Evolutionary conservation across 768 basidiomycete species (phyloP).

Genomic region (Boletellus sp.): DNA sequence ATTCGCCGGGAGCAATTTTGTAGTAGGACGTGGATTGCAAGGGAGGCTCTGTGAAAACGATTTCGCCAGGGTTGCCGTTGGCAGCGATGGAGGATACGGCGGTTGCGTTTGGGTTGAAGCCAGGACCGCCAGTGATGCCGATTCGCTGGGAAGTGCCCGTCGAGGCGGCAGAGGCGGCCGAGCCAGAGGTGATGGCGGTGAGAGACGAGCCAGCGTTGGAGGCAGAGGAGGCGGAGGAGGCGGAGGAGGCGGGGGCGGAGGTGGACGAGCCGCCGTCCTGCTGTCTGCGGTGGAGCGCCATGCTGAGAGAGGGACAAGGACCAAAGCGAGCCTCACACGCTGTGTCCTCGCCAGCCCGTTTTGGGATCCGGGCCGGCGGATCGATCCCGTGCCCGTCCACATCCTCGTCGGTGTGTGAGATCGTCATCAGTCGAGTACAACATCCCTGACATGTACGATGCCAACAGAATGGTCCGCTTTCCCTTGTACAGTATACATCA

Average conservation of each 20-base stretch:
- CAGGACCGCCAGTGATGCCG: constrained; percentile 28
- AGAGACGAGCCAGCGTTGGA: neutral
- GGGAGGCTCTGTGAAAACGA: constrained; percentile 57
- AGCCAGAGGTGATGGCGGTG: neutral
- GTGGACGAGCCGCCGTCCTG: constrained; percentile 9
- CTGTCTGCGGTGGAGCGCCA: constrained; percentile 25
- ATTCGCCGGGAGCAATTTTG: constrained; percentile 55
- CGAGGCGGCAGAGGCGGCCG: neutral
- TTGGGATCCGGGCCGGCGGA: constrained; percentile 2
- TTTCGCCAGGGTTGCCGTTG: constrained; percentile 40
- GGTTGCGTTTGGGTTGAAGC: constrained; percentile 22
- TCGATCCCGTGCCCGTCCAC: too few relatives aligned
- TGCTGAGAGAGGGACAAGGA: neutral
- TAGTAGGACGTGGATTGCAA: constrained; percentile 58
- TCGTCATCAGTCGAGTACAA: too few relatives aligned
- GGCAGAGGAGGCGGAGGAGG: neutral
- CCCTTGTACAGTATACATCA: too few relatives aligned
- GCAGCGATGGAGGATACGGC: constrained; percentile 26
- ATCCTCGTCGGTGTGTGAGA: too few relatives aligned
- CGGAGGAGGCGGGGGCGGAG: neutral
- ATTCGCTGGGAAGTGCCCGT: neutral
- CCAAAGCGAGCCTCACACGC: constrained; percentile 11
- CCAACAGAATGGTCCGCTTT: too few relatives aligned
- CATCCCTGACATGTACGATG: too few relatives aligned
- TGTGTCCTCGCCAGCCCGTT: constrained; percentile 9